Evolutionary conservation across 768 basidiomycete genomes (phyloP).

Genomic region (Leucocoprinus leucothites): DNA sequence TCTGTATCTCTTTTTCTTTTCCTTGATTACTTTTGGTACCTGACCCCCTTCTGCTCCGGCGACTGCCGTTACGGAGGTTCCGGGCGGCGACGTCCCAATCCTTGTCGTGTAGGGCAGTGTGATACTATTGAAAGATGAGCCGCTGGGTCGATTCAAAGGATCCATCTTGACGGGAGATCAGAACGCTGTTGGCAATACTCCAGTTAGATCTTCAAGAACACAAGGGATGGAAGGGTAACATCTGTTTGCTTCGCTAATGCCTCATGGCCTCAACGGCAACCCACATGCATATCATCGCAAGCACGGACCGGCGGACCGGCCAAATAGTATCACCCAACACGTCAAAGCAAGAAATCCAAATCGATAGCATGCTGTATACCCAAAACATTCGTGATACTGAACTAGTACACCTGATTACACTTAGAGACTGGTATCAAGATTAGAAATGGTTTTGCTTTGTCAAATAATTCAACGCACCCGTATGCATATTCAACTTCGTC

Average conservation of each 20-base stretch:
- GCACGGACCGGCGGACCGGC: too few species aligned
- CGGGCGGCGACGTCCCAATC: not conserved
- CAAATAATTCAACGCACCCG: conserved; percentile 47
- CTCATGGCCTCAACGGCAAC: too few species aligned
- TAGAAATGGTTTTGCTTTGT: not conserved
- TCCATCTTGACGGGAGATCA: not conserved
- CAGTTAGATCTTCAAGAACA: not conserved
- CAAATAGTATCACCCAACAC: too few species aligned
- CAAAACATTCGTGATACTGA: not conserved
- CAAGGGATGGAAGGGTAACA: too few species aligned
- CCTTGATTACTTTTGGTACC: not conserved
- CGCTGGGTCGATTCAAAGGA: not conserved
- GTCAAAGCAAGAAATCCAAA: not conserved
- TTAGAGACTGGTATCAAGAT: conserved; percentile 5
- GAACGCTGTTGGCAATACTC: not conserved
- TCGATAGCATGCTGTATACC: not conserved
- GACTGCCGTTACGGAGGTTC: not conserved
- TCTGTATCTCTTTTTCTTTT: conserved; percentile 15
- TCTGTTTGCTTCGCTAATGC: too few species aligned
- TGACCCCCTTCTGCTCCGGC: not conserved
- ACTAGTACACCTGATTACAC: not conserved
- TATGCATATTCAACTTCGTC: conserved; percentile 91
- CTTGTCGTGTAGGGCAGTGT: conserved; percentile 3
- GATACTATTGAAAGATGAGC: conserved; percentile 1
- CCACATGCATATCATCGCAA: too few species aligned